phyloP scores from a whole-genome alignment of 495 filamentous ascomycete species.

The Lasiosphaeriaceae sp. region DNA sequence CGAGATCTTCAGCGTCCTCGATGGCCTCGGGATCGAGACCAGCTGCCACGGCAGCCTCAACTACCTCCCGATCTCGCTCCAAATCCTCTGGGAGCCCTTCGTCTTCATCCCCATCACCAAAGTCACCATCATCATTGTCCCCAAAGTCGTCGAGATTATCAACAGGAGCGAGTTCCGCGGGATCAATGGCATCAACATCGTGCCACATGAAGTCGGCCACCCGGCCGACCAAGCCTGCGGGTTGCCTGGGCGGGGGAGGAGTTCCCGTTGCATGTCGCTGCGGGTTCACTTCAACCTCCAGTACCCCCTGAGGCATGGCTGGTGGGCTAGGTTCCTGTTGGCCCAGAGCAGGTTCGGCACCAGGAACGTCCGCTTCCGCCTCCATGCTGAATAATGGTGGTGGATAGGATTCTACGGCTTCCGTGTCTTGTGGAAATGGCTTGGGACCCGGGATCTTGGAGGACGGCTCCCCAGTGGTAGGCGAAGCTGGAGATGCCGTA shows the following conservation, averaged over 20 bases:
- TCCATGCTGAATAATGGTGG: no score
- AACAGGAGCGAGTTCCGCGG: constrained; percentile 27
- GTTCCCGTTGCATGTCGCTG: background rate
- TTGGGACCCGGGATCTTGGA: no score
- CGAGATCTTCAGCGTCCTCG: constrained; percentile 94
- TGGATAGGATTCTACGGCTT: no score
- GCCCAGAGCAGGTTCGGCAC: no score
- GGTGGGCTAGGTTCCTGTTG: background rate
- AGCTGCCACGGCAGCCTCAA: constrained; percentile 38
- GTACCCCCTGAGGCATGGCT: background rate
- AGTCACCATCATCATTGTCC: constrained; percentile 35
- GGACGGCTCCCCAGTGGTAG: no score
- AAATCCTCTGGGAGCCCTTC: constrained; percentile 18
- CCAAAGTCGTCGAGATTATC: constrained; percentile 29
- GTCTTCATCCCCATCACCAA: constrained; percentile 17
- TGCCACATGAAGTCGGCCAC: constrained; percentile 50
- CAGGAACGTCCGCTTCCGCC: no score
- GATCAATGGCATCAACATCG: constrained; percentile 29
- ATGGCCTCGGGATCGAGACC: constrained; percentile 46
- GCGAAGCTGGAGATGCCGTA: background rate
- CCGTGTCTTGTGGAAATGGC: no score
- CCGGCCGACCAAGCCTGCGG: constrained; percentile 30
- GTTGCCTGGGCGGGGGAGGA: constrained; percentile 14
- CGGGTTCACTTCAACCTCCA: background rate
- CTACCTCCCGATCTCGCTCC: constrained; percentile 30